These are phyloP conservation scores for Tetracladium setigerum DNA, from an alignment of 495 filamentous ascomycete species.

Conservation along the genomic window DNA sequence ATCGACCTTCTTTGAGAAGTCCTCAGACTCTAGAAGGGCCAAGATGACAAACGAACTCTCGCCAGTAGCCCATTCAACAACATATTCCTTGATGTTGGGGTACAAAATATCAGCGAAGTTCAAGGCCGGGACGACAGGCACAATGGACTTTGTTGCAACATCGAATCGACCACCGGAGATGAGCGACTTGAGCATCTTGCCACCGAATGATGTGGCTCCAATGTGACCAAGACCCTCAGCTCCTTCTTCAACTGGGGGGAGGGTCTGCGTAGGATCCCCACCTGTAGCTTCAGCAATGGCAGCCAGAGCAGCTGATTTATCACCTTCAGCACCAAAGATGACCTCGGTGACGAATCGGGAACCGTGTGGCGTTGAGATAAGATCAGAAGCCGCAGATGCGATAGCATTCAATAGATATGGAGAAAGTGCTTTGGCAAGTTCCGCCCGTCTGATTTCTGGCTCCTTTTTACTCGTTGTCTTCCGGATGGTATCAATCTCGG, in stretches of 20 bases:
- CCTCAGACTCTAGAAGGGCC: constrained; percentile 68
- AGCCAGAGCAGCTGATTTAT: constrained; percentile 59
- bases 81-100: constrained; percentile 61
- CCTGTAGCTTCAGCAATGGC: constrained; percentile 64
- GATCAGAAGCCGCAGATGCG: constrained; percentile 50
- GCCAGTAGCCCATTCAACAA: constrained; percentile 82
- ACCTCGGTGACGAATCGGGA: constrained; percentile 81
- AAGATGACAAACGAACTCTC: constrained; percentile 76
- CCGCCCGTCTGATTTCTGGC: constrained; percentile 60
- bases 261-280: constrained; percentile 45
- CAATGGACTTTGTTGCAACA: constrained; percentile 54
- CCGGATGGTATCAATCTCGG: constrained; percentile 68
- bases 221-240: constrained; percentile 34
- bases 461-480: constrained; percentile 88
- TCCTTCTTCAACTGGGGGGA: constrained; percentile 31
- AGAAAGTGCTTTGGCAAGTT: constrained; percentile 63
- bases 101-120: constrained; percentile 75
- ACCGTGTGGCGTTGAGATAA: constrained; percentile 71
- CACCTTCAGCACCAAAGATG: constrained; percentile 65
- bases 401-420: constrained; percentile 64
- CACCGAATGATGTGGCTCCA: constrained; percentile 52
- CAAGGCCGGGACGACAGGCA: constrained; percentile 64
- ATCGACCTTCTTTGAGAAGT: constrained; percentile 60
- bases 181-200: constrained; percentile 84
- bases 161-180: constrained; percentile 84